Base-by-base conservation (phyloP, 257 asterid species). In the Vinca minor region DNA sequence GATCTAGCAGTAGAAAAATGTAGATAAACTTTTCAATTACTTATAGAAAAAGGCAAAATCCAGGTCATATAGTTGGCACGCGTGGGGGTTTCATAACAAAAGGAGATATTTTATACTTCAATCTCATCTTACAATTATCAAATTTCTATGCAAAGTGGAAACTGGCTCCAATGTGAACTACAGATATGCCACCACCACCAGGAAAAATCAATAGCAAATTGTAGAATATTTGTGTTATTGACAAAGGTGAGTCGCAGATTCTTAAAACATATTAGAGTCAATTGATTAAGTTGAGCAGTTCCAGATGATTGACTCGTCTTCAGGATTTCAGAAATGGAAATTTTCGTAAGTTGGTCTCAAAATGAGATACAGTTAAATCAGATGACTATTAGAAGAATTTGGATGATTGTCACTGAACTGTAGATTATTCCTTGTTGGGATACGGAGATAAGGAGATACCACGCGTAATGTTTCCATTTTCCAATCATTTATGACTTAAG, bases 1-100 rank as follows among this genome's bases (percentile, higher is more conserved):
- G 63, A 92, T 89, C 98, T 92, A 45, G 53, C 65, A 70, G n/a
- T 28, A 59, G 55, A 7, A 8, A 59, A 14, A 55, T 42, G 36
- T 14, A 54, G 8, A 67, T 36, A 38, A 25, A 14, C 1, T 39
- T 59, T 20, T 28, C 49, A 59, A 35, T 3, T 38, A n/a, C n/a
- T 5, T 21, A 13, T 8, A 20, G 13, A 39, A 60, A 36, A 39
- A 10, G 20, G 14, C 32, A 39, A 12, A 10, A 15, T 4, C 25
- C 12, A 67, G 28, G 28, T 18, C 20, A 15, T 26, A 26, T 7
- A 23, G 25, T 41, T 41, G 53, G 28, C 23, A 60, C 21, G 39
- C n/a, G 8, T 59, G 31, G 48, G 17, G 39, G 38, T 23, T 9
- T 17, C 32, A 59, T 34, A 46, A 39, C 14, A 34, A 5, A 28